Evolutionary conservation across 2,329 filamentous ascomycete species (phyloP).

Genomic region (Rutstroemia sp.): DNA sequence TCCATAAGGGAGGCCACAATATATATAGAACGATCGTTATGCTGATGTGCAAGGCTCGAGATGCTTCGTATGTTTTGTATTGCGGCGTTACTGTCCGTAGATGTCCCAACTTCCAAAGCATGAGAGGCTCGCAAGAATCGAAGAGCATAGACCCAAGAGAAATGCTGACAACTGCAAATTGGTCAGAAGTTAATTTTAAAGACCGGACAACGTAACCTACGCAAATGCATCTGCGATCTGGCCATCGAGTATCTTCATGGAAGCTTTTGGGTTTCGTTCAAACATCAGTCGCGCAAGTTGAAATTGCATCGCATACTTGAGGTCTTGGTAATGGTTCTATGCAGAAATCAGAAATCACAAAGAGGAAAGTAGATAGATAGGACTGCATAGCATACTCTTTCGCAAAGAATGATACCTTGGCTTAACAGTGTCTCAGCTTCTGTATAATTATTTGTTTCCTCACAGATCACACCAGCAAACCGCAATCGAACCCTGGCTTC

Average conservation of each 20-base stretch:
- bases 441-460: conserved; percentile 70
- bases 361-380: conserved; percentile 17
- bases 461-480: conserved; percentile 61
- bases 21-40: conserved; percentile 56
- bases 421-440: conserved; percentile 65
- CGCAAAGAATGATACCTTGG: conserved; percentile 63
- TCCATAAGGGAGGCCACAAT: conserved; percentile 61
- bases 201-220: conserved; percentile 33
- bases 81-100: conserved; percentile 53
- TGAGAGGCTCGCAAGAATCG: conserved; percentile 66
- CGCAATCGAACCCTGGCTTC: conserved; percentile 64
- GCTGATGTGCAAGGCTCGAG: conserved; percentile 47
- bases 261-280: conserved; percentile 63
- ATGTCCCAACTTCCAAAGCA: conserved; percentile 52
- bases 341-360: background rate
- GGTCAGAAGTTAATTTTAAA: conserved; percentile 1
- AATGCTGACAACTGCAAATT: conserved; percentile 46
- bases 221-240: conserved; percentile 62
- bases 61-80: conserved; percentile 64
- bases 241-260: conserved; percentile 63
- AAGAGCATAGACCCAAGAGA: conserved; percentile 70
- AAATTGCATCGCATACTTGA: conserved; percentile 74
- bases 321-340: conserved; percentile 51
- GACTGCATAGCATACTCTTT: conserved; percentile 41
- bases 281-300: conserved; percentile 63